Percentiles rank a stretch among this genome's conserved stretches.
Conservation (phyloP, 345 rosid genomes). For the Euphorbia tirucalli region DNA sequence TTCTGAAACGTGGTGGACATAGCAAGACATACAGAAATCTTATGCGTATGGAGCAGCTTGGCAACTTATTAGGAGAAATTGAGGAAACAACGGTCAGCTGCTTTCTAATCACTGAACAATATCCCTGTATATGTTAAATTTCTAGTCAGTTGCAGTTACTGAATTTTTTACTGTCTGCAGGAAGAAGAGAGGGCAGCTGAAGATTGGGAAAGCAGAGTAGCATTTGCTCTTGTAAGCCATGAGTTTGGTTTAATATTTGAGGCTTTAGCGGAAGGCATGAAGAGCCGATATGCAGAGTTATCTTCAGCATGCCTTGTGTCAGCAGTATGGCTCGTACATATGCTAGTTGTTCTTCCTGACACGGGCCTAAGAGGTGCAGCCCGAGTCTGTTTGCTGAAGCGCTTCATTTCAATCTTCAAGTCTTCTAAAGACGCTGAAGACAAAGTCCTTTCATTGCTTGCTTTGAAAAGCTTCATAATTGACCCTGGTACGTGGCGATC, state of each 20-base stretch:
- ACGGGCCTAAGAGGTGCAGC: conserved; percentile 65
- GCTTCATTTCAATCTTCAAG: conserved; percentile 43
- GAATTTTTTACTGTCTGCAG: conserved; percentile 25
- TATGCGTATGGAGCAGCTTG: conserved; percentile 39
- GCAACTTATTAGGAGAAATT: conserved; percentile 32
- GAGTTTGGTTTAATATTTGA: conserved; percentile 66
- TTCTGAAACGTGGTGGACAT: conserved; percentile 57
- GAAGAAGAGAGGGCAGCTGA: conserved; percentile 62
- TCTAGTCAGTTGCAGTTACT: background rate
- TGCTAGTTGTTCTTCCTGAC: conserved; percentile 57
- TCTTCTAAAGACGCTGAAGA: conserved; percentile 53
- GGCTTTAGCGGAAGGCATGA: conserved; percentile 64
- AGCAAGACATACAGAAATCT: conserved; percentile 43
- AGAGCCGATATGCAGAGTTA: conserved; percentile 42
- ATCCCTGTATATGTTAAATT: background rate
- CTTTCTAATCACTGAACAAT: background rate
- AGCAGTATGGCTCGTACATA: conserved; percentile 59
- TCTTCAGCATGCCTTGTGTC: conserved; percentile 49
- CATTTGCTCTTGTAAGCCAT: conserved; percentile 54
- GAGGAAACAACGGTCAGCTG: conserved; percentile 49
- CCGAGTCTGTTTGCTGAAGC: conserved; percentile 60
- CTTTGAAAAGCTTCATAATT: conserved; percentile 53
- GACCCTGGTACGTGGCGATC: conserved; percentile 46
- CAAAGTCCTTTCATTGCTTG: conserved; percentile 55
- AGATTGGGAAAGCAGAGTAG: conserved; percentile 63